phyloP scores from a whole-genome alignment of 1,284 basidiomycete species.

The Vanrija humicola region DNA sequence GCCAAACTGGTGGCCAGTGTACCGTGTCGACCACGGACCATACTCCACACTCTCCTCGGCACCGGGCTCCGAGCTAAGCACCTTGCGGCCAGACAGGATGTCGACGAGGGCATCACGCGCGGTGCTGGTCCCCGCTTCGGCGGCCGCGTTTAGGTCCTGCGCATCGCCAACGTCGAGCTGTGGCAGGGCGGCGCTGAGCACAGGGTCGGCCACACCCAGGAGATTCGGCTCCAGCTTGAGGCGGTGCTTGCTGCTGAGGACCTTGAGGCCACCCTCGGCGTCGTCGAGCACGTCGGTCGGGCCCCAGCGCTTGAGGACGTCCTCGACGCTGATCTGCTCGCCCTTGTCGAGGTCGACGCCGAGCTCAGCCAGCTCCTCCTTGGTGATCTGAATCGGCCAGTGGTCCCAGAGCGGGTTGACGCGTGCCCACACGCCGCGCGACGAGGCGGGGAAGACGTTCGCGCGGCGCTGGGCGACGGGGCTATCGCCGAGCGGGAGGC shows the following conservation, averaged over 20 bases:
- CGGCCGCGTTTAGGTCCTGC: slow-evolving; percentile 49
- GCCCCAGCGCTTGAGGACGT: slow-evolving; percentile 54
- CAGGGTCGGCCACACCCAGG: slow-evolving; percentile 61
- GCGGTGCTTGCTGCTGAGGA: slow-evolving; percentile 50
- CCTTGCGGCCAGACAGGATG: slow-evolving; percentile 71
- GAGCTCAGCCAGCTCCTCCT: slow-evolving; percentile 59
- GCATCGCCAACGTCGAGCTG: slow-evolving; percentile 83
- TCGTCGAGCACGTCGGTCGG: slow-evolving; percentile 31
- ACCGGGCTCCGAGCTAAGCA: slow-evolving; percentile 56
- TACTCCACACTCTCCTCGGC: slow-evolving; percentile 53
- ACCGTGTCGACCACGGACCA: slow-evolving; percentile 82
- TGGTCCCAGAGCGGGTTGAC: slow-evolving; percentile 74
- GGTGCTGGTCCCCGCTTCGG: slow-evolving; percentile 7
- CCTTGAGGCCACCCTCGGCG: slow-evolving; percentile 16
- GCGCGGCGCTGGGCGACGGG: slow-evolving; percentile 71
- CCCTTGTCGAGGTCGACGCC: slow-evolving; percentile 56
- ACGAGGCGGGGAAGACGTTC: slow-evolving; percentile 53
- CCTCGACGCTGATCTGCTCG: slow-evolving; percentile 53
- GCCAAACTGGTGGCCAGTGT: slow-evolving; percentile 87
- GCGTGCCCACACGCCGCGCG: slow-evolving; percentile 61
- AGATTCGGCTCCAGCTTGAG: slow-evolving; percentile 57
- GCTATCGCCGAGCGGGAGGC: slow-evolving; percentile 41
- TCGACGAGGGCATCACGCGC: slow-evolving; percentile 70
- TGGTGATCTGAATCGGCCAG: slow-evolving; percentile 77
- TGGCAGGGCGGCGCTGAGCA: slow-evolving; percentile 72